A percentile compares a stretch with the other conserved stretches of the same genome.
Evolutionary conservation across 257 asterid species (phyloP).

Genomic region (Solanum corneliomulleri): DNA sequence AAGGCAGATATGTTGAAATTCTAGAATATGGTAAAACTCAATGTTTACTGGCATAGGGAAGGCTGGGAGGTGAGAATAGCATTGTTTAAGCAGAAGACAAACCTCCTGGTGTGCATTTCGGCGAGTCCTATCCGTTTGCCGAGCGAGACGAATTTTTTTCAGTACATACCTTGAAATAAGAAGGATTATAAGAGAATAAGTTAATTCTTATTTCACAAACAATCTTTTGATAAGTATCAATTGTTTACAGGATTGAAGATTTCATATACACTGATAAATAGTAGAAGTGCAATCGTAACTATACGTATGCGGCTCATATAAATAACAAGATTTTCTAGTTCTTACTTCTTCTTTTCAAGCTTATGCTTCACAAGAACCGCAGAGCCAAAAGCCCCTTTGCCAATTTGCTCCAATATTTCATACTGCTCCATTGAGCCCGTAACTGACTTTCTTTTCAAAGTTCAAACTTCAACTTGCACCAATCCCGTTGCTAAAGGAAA

Average conservation of each 20-base stretch:
- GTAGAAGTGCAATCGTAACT: not conserved
- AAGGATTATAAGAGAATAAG: not conserved
- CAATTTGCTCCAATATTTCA: slow-evolving; percentile 81
- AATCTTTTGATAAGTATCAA: not conserved
- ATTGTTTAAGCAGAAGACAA: not conserved
- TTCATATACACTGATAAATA: not conserved
- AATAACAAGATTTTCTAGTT: not conserved
- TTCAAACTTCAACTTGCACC: not conserved
- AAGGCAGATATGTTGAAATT: not conserved
- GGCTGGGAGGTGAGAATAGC: not conserved
- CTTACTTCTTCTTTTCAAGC: slow-evolving; percentile 80
- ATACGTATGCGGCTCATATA: not conserved
- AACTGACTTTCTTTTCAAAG: not conserved
- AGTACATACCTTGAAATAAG: slow-evolving; percentile 56
- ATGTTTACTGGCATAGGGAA: not conserved
- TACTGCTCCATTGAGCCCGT: slow-evolving; percentile 53
- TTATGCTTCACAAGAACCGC: slow-evolving; percentile 83
- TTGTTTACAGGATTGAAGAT: not conserved
- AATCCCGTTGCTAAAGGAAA: not conserved
- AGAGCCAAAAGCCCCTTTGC: slow-evolving; percentile 93
- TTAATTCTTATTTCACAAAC: not conserved
- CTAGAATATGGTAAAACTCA: not conserved
- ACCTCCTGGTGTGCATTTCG: slow-evolving; percentile 98
- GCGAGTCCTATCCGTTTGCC: slow-evolving; percentile 89
- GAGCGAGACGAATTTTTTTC: slow-evolving; percentile 91